These are phyloP conservation scores for Lasiodiplodia gonubiensis DNA, from an alignment of 2,329 filamentous ascomycete genomes.

Conservation along the genomic window DNA sequence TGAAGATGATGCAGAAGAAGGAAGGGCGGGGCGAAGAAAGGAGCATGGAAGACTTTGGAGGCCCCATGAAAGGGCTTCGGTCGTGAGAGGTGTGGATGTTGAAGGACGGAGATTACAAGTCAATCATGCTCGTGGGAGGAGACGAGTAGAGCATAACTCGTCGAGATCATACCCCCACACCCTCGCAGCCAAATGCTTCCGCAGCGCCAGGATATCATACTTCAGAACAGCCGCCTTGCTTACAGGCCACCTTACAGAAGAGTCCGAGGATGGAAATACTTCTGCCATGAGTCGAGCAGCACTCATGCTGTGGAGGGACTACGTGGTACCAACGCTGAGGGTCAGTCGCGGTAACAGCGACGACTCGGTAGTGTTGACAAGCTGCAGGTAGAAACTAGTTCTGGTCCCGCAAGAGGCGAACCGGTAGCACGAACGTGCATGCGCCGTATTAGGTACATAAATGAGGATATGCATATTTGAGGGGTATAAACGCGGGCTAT, in stretches of 20 bases:
- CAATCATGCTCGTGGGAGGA: not conserved
- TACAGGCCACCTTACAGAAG: not conserved
- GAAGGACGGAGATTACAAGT: not conserved
- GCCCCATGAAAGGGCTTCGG: not conserved
- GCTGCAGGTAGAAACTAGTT: not conserved
- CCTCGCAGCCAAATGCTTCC: not conserved
- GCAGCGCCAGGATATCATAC: not conserved
- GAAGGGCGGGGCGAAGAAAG: slow-evolving; percentile 30
- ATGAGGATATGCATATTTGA: not conserved
- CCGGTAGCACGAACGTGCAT: not conserved
- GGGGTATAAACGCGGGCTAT: not conserved
- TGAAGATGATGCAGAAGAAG: slow-evolving; percentile 32
- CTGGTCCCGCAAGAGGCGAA: not conserved
- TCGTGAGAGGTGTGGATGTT: not conserved
- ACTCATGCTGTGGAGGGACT: not conserved
- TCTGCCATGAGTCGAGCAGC: not conserved
- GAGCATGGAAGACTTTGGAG: slow-evolving; percentile 47
- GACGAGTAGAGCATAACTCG: not conserved
- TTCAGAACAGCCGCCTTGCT: not conserved
- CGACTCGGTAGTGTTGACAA: not conserved
- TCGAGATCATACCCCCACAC: not conserved
- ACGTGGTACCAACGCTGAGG: not conserved
- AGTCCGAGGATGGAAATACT: not conserved
- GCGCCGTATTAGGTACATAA: not conserved
- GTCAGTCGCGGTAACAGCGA: not conserved